Base-by-base conservation (phyloP, 441 rosid species). In the Capsella rubella region DNA sequence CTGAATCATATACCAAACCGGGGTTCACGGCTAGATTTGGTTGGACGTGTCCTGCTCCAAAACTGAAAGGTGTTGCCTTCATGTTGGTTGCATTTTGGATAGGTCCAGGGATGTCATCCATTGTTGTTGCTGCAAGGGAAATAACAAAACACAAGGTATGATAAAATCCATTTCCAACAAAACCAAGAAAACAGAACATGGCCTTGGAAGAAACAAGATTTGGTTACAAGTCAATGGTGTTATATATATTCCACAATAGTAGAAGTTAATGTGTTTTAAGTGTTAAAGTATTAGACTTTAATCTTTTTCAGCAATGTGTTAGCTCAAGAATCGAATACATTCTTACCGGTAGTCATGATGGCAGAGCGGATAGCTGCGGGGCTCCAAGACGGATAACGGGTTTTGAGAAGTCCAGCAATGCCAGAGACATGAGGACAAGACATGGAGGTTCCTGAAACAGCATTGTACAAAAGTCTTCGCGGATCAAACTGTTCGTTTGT, bases 351-450 rank as follows among this genome's bases (percentile, higher is more conserved):
- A 10, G 94, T 89, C 91, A 87, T 85, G 56, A 87, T 87, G 39
- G 91, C 91, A 51, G 91, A 89, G 60, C 69, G 83, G 53, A 87
- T 83, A 37, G 91, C 89, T 0, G 91, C 84, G 12, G 94, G 89
- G 67, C 84, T 86, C 95, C 95, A 87, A 27, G 71, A 54, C 11
- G 92, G 92, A 68, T 86, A 72, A 18, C 86, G 82, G 54, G 88
- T 86, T 79, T 83, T 87, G 52, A 89, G 91, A 47, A 87, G 92
- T 5, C 90, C 90, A 4, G 69, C 92, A 65, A 87, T 69, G 27
- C 90, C 92, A 3, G 92, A 75, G 69, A 89, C 70, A 74, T 87
- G 92, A 71, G 92, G 92, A 71, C 92, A 84, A 7, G 92, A 86
- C 95, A 86, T 87, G 13, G 96, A 87, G 47, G 93, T 86, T 71